phyloP scores from a whole-genome alignment of 441 rosid genomes.

The Metrosideros polymorpha region DNA sequence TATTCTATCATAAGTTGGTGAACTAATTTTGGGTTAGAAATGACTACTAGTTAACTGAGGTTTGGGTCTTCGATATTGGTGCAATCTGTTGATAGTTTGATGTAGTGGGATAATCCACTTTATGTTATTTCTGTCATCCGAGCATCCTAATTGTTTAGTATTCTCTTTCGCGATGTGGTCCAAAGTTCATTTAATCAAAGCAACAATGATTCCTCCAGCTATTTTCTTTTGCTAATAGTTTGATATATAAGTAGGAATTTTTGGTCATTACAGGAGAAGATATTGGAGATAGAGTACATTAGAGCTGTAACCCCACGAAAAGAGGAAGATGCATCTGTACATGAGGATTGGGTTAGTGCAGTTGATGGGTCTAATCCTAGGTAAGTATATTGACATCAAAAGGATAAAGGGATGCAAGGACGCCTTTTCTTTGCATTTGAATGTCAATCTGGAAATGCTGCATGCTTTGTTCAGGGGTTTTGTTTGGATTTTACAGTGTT shows the following conservation, averaged over 20 bases:
- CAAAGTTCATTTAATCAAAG: neutral
- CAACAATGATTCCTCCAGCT: neutral
- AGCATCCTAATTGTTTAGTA: neutral
- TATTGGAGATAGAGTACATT: conserved; percentile 86
- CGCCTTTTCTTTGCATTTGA: neutral
- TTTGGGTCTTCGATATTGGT: neutral
- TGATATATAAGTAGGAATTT: neutral
- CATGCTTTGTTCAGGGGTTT: neutral
- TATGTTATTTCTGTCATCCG: neutral
- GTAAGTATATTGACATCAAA: conserved; percentile 19
- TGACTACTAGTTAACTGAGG: neutral
- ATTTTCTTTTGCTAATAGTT: neutral
- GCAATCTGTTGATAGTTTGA: neutral
- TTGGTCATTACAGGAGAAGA: conserved; percentile 52
- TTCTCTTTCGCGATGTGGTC: neutral
- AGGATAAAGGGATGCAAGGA: neutral
- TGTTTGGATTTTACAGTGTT: neutral
- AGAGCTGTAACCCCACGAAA: conserved; percentile 79
- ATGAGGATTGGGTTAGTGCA: conserved; percentile 99
- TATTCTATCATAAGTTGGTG: neutral
- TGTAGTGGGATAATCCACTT: neutral
- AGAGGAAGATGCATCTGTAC: conserved; percentile 75
- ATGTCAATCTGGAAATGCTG: neutral
- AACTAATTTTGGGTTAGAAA: neutral
- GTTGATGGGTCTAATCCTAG: conserved; percentile 69